These are phyloP conservation scores for Kingdonia uniflora DNA, from an alignment of 164 flowering plant species.

Conservation along the genomic window DNA sequence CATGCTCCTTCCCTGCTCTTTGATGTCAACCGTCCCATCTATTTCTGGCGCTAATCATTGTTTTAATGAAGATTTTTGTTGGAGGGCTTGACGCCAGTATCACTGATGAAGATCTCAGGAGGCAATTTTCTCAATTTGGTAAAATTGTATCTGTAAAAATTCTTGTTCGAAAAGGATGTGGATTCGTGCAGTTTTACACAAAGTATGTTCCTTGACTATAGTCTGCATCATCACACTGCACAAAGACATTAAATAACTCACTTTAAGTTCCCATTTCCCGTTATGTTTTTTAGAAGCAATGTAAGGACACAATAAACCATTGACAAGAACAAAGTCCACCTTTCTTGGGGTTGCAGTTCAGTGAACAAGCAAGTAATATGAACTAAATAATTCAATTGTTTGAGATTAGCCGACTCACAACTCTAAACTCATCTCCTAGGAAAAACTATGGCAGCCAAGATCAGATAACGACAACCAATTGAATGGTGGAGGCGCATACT, in stretches of 20 bases:
- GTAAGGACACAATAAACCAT: conserved; percentile 78
- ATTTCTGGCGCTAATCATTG: conserved; percentile 12
- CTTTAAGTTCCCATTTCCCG: neutral
- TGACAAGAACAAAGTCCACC: conserved; percentile 81
- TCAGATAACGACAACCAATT: conserved; percentile 58
- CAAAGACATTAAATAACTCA: neutral
- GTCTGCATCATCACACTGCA: neutral
- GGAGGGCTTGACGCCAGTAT: conserved; percentile 89
- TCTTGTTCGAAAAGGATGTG: conserved; percentile 89
- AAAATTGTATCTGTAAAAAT: conserved; percentile 84
- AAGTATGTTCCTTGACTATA: conserved; percentile 30
- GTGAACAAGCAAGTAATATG: conserved; percentile 72
- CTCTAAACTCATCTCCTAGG: neutral
- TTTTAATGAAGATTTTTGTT: conserved; percentile 68
- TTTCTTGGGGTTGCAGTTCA: conserved; percentile 98
- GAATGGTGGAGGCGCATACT: conserved; percentile 45
- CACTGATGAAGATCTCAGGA: conserved; percentile 82
- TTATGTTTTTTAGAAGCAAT: conserved; percentile 31
- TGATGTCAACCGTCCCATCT: neutral
- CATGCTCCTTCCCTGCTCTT: neutral
- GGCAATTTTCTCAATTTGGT: conserved; percentile 71
- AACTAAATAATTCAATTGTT: neutral
- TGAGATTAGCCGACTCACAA: neutral
- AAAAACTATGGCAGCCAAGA: conserved; percentile 37
- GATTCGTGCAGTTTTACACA: conserved; percentile 87